phyloP scores from a whole-genome alignment of 2,329 filamentous ascomycete genomes.

The Neoascochyta sp. region DNA sequence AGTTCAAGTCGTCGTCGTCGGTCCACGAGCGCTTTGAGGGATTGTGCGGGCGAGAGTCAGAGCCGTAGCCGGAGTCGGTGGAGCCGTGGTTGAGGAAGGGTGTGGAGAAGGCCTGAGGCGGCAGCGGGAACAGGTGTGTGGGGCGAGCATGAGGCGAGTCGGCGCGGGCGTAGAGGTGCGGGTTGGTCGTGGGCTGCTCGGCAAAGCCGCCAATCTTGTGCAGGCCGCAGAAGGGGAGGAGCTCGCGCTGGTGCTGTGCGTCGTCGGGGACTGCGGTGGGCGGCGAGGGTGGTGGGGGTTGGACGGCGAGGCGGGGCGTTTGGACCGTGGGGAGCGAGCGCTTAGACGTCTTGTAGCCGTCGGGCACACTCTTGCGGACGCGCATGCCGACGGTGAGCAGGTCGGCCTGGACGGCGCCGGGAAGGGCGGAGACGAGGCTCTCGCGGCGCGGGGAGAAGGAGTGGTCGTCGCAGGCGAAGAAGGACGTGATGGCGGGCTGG shows the following conservation, averaged over 20 bases:
- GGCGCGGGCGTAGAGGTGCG: slow-evolving; percentile 35
- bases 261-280: slow-evolving; percentile 9
- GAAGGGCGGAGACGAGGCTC: slow-evolving; percentile 50
- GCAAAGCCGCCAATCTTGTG: slow-evolving; percentile 69
- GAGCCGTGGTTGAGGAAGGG: slow-evolving; percentile 35
- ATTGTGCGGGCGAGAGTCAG: slow-evolving; percentile 19
- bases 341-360: slow-evolving; percentile 82
- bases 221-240: slow-evolving; percentile 77
- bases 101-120: slow-evolving; percentile 32
- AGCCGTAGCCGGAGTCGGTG: slow-evolving; percentile 25
- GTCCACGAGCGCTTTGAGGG: slow-evolving; percentile 44
- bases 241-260: slow-evolving; percentile 51
- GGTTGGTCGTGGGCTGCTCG: slow-evolving; percentile 51
- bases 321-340: slow-evolving; percentile 26
- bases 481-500: slow-evolving; percentile 46
- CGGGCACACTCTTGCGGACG: slow-evolving; percentile 84
- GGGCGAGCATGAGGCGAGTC: slow-evolving; percentile 33
- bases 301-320: slow-evolving; percentile 13
- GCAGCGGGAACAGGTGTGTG: slow-evolving; percentile 29
- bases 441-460: slow-evolving; percentile 12
- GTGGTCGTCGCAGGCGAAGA: slow-evolving; percentile 36
- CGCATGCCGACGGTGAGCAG: slow-evolving; percentile 94
- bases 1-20: slow-evolving; percentile 35
- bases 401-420: slow-evolving; percentile 68
- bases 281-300: slow-evolving; percentile 2